A percentile compares a stretch with the other conserved stretches of the same genome.
Evolutionary conservation across 192 early-diverging fungal genomes (phyloP).

Genomic region (Mortierella hygrophila): DNA sequence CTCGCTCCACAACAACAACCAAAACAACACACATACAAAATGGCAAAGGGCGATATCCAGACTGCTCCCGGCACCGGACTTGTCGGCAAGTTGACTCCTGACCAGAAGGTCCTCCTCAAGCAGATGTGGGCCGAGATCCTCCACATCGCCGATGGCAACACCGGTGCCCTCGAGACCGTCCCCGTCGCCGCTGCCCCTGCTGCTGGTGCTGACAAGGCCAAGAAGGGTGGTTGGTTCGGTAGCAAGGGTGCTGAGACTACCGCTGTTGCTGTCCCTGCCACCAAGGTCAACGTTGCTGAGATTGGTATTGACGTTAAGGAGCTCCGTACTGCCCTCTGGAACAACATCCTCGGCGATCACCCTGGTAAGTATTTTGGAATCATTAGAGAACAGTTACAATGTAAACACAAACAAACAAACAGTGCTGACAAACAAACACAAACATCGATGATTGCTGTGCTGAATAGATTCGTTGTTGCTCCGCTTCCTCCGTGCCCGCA

Average conservation of each 20-base stretch:
- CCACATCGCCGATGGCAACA: conserved; percentile 6
- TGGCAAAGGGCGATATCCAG: conserved; percentile 15
- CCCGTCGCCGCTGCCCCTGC: not conserved
- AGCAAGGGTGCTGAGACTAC: not conserved
- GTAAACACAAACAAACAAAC: not conserved
- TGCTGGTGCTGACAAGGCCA: not conserved
- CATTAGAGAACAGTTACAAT: too few relatives aligned
- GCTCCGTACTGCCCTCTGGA: conserved; percentile 15
- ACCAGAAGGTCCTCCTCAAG: conserved; percentile 32
- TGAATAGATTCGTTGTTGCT: conserved; percentile 71
- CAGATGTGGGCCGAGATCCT: conserved; percentile 21
- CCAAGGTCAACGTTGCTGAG: conserved; percentile 4
- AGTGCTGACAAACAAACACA: not conserved
- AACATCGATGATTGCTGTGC: not conserved
- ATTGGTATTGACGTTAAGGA: conserved; percentile 2
- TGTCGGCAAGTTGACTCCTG: conserved; percentile 27
- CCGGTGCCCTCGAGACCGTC: conserved; percentile 1
- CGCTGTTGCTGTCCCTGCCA: not conserved
- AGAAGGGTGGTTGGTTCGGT: not conserved
- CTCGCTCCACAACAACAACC: not conserved
- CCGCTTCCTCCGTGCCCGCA: conserved; percentile 87
- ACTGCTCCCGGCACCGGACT: conserved; percentile 30
- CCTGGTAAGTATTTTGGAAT: conserved; percentile 1
- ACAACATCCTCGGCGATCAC: conserved; percentile 9
- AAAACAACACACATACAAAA: not conserved